These are phyloP conservation scores for Suhomyces prunicola DNA, from an alignment of 805 yeast genomes.

Conservation along the genomic window DNA sequence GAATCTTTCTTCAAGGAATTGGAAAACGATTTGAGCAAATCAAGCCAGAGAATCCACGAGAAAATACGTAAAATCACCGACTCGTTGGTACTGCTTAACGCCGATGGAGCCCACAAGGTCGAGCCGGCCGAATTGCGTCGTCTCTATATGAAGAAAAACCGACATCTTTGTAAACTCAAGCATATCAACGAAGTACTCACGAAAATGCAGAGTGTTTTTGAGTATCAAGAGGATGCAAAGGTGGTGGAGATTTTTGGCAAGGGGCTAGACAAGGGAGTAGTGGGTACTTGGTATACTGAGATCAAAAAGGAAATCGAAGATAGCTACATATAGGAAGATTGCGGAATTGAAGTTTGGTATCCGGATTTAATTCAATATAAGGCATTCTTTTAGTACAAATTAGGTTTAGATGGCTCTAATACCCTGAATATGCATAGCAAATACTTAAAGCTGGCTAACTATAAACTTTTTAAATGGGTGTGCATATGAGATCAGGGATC, in stretches of 20 bases:
- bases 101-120: not conserved
- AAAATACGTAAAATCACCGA: conserved; percentile 9
- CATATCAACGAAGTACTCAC: conserved; percentile 10
- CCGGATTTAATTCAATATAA: too few species aligned
- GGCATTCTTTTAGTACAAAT: not conserved
- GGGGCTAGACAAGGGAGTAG: not conserved
- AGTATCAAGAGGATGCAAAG: conserved; percentile 10
- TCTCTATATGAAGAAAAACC: conserved; percentile 12
- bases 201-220: conserved; percentile 11
- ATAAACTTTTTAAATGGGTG: not conserved
- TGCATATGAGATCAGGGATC: not conserved
- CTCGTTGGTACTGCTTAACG: conserved; percentile 5
- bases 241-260: conserved; percentile 4
- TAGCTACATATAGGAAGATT: conserved; percentile 6
- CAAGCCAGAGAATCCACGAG: conserved; percentile 7
- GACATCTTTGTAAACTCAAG: conserved; percentile 13
- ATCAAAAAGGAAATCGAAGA: conserved; percentile 10
- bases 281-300: not conserved
- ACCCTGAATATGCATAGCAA: not conserved
- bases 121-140: not conserved
- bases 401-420: not conserved
- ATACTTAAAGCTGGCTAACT: not conserved
- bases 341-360: not conserved
- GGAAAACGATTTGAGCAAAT: conserved; percentile 10
- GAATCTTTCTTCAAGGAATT: conserved; percentile 11